Conservation (phyloP, 345 rosid genomes). For the Acer yangbiense region DNA sequence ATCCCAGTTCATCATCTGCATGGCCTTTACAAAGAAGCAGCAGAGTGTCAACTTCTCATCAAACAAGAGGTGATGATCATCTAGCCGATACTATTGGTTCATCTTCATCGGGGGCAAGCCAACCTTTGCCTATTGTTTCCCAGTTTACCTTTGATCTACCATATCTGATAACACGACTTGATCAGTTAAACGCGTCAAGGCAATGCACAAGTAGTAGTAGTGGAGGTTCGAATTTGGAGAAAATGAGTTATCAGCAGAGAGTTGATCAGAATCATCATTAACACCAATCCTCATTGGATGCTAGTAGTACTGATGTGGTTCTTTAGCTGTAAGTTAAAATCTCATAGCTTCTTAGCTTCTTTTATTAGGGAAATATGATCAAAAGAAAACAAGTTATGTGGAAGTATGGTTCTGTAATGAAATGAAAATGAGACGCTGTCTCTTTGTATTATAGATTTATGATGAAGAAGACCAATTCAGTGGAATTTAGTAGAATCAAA, state of each 20-base stretch:
- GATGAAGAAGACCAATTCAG: too few species aligned
- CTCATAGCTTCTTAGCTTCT: too few species aligned
- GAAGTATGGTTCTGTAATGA: too few species aligned
- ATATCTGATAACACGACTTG: slow-evolving; percentile 37
- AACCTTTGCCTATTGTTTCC: slow-evolving; percentile 13
- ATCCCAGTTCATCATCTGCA: slow-evolving; percentile 5
- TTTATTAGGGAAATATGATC: neutral
- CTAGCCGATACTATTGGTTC: neutral
- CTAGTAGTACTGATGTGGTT: slow-evolving; percentile 19
- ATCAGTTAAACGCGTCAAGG: slow-evolving; percentile 28
- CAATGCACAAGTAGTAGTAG: slow-evolving; percentile 1
- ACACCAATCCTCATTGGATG: slow-evolving; percentile 23
- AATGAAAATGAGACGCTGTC: neutral
- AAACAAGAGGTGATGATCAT: neutral
- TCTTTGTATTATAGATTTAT: neutral
- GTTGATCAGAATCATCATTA: slow-evolving; percentile 9
- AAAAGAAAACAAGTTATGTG: neutral
- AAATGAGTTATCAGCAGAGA: slow-evolving; percentile 12
- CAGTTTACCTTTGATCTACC: slow-evolving; percentile 43
- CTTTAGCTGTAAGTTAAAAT: slow-evolving; percentile 30
- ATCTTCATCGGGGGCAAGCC: slow-evolving; percentile 13
- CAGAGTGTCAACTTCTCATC: slow-evolving; percentile 14
- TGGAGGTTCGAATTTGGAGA: slow-evolving; percentile 10
- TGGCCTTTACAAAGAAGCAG: slow-evolving; percentile 10
- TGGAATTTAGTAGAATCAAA: too few species aligned